Evolutionary conservation across 805 yeast genomes (phyloP).

Genomic region (Candida fluviatilis): DNA sequence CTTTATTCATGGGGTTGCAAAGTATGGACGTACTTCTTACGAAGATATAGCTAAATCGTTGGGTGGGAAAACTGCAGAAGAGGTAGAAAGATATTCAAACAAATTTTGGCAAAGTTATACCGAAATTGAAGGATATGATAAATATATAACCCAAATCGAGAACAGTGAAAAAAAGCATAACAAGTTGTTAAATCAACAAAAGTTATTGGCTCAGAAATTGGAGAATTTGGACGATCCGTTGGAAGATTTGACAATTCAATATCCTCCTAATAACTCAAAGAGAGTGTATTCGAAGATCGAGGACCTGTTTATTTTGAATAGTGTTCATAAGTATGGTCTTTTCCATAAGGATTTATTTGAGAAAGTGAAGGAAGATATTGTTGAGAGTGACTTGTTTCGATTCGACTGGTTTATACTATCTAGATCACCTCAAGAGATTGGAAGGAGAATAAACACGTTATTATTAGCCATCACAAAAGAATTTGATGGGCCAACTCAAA

Average conservation of each 20-base stretch:
- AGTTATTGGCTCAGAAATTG: constrained; percentile 50
- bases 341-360: constrained; percentile 57
- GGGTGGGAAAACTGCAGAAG: constrained; percentile 54
- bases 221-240: constrained; percentile 54
- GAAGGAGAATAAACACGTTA: constrained; percentile 65
- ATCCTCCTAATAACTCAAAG: constrained; percentile 82
- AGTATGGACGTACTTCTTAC: constrained; percentile 54
- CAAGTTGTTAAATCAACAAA: constrained; percentile 51
- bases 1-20: constrained; percentile 66
- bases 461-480: constrained; percentile 68
- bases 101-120: constrained; percentile 61
- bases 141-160: constrained; percentile 68
- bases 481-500: constrained; percentile 55
- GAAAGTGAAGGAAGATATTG: constrained; percentile 60
- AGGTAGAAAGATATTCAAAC: constrained; percentile 53
- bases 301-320: constrained; percentile 61
- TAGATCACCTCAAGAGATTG: constrained; percentile 66
- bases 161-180: constrained; percentile 66
- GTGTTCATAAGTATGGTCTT: constrained; percentile 64
- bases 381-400: constrained; percentile 53
- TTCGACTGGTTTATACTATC: constrained; percentile 75
- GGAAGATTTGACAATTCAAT: constrained; percentile 59
- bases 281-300: constrained; percentile 65
- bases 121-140: constrained; percentile 67
- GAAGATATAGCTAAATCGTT: constrained; percentile 50